These are phyloP conservation scores for Vitis cinerea DNA, from an alignment of 164 flowering plant genomes.

Conservation along the genomic window DNA sequence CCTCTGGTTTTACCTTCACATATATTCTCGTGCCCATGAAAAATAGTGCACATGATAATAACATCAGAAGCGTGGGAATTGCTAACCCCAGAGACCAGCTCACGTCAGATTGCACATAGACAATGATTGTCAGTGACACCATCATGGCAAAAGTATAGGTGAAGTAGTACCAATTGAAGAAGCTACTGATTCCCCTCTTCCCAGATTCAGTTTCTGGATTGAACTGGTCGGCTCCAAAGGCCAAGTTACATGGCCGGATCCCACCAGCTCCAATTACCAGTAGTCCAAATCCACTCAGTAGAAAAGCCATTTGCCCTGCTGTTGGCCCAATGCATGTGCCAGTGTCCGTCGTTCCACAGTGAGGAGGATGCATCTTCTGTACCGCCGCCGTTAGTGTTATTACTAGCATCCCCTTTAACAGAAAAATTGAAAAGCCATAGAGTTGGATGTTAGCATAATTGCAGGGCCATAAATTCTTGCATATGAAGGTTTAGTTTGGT, in stretches of 20 bases:
- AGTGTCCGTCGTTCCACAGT: conserved; percentile 16
- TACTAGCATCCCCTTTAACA: conserved; percentile 35
- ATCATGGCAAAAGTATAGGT: conserved; percentile 40
- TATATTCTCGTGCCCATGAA: conserved; percentile 38
- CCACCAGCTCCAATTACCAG: conserved; percentile 41
- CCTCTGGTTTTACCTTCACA: conserved; percentile 40
- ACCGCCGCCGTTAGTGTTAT: conserved; percentile 38
- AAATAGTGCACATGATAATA: conserved; percentile 29
- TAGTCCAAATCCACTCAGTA: conserved; percentile 25
- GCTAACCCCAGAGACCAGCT: conserved; percentile 42
- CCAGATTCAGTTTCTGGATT: conserved; percentile 42
- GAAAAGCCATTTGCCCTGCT: conserved; percentile 32
- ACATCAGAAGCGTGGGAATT: conserved; percentile 37
- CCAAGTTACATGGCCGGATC: conserved; percentile 45
- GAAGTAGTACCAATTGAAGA: conserved; percentile 55
- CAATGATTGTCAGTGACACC: conserved; percentile 41
- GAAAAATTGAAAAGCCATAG: background rate
- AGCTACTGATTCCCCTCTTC: conserved; percentile 41
- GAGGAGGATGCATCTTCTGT: conserved; percentile 33
- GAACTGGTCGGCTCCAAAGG: conserved; percentile 52
- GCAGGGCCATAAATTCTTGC: too few species aligned
- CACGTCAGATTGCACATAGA: conserved; percentile 40
- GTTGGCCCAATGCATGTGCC: conserved; percentile 31
- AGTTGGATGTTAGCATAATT: too few species aligned
- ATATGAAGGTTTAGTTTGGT: too few species aligned